Evolutionary conservation across 129 eudicot genomes (phyloP).

Genomic region (Saussurea involucrata): DNA sequence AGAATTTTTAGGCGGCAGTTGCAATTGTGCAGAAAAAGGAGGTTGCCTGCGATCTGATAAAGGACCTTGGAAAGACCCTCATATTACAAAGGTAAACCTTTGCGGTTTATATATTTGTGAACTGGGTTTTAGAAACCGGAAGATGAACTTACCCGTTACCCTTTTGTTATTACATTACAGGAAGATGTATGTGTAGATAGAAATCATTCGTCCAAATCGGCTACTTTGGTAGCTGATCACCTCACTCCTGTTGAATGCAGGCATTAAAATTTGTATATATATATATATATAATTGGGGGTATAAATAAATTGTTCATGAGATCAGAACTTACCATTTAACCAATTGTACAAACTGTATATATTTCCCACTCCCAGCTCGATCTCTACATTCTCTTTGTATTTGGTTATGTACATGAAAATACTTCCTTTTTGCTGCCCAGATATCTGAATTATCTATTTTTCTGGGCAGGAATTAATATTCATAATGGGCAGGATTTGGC

Average conservation of each 20-base stretch:
- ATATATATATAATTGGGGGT: not conserved
- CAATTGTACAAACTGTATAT: constrained; percentile 23
- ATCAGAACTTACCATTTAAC: constrained; percentile 4
- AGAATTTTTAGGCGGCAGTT: constrained; percentile 77
- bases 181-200: constrained; percentile 23
- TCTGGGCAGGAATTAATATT: too few relatives aligned
- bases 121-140: not conserved
- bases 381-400: not conserved
- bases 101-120: not conserved
- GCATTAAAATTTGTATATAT: constrained; percentile 8
- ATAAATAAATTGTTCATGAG: constrained; percentile 6
- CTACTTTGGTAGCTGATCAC: constrained; percentile 24
- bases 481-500: not conserved
- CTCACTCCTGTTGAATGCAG: constrained; percentile 28
- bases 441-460: not conserved
- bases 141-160: not conserved
- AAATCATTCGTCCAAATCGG: constrained; percentile 23
- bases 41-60: constrained; percentile 74
- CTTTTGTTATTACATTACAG: constrained; percentile 6
- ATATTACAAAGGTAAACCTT: constrained; percentile 56
- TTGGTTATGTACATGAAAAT: not conserved
- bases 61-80: constrained; percentile 83
- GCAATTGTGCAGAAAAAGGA: constrained; percentile 64
- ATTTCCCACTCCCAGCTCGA: not conserved
- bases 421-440: not conserved